Evolutionary conservation across 768 basidiomycete genomes (phyloP).

Genomic region (Sporobolomyces pararoseus): DNA sequence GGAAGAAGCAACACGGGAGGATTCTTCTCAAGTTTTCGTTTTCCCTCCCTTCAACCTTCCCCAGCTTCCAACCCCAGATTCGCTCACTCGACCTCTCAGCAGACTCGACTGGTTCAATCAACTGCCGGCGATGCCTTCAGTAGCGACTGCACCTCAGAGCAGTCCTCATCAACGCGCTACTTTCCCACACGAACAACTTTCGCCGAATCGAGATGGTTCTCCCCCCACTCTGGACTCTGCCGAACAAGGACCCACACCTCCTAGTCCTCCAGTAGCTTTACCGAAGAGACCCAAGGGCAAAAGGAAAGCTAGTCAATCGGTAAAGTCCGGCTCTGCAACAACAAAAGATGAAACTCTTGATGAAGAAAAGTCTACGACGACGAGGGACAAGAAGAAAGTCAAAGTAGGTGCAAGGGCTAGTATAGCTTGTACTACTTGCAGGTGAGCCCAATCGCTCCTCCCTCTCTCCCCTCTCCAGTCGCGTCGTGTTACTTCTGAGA

Average conservation of each 20-base stretch:
- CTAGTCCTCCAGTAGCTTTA: background rate
- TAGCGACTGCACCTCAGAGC: background rate
- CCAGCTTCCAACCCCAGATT: background rate
- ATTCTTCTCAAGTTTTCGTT: no score
- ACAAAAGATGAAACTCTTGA: background rate
- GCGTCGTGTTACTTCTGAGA: background rate
- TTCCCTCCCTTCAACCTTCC: no score
- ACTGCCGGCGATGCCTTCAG: background rate
- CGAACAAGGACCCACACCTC: background rate
- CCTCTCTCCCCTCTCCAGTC: no score
- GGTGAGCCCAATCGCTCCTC: constrained; percentile 6
- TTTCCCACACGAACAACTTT: background rate
- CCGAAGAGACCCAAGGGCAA: background rate
- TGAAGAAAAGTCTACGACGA: background rate
- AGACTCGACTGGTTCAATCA: background rate
- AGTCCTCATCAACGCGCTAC: background rate
- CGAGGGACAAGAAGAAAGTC: constrained; percentile 32
- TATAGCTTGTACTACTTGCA: constrained; percentile 41
- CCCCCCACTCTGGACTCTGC: background rate
- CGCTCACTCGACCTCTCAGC: background rate
- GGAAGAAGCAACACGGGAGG: no score
- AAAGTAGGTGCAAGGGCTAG: constrained; percentile 36
- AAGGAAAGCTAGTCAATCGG: background rate
- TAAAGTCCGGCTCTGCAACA: background rate
- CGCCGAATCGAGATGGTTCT: background rate